phyloP scores from a whole-genome alignment of 495 filamentous ascomycete species.

The Lasiosphaeriaceae sp. region DNA sequence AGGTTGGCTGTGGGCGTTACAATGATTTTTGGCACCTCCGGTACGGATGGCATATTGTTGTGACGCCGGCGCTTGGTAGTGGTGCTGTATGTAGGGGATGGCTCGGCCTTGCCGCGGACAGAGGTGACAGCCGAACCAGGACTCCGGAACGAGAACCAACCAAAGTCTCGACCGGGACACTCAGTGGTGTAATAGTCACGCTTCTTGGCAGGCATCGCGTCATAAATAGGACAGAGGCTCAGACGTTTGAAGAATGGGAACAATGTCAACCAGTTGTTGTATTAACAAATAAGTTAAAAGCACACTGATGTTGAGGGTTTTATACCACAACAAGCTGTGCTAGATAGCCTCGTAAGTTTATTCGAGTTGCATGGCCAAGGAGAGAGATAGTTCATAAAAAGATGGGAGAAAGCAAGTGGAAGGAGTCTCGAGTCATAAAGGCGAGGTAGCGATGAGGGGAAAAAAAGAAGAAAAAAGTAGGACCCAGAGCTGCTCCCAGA shows the following conservation, averaged over 20 bases:
- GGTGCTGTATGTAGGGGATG: neutral
- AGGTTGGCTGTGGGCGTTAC: neutral
- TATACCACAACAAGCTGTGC: no score
- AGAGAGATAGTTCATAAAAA: no score
- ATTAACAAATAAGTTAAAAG: no score
- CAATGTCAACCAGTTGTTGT: no score
- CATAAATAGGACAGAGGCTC: neutral
- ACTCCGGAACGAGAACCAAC: neutral
- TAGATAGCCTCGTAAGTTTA: no score
- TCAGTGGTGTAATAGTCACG: neutral
- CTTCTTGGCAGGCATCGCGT: neutral
- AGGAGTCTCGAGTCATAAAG: no score
- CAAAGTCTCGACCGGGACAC: neutral
- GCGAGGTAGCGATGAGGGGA: no score
- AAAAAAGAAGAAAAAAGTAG: no score
- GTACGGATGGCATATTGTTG: neutral
- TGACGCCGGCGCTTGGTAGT: neutral
- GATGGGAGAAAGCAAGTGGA: no score
- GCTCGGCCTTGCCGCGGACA: neutral
- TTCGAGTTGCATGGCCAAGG: no score
- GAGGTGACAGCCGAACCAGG: neutral
- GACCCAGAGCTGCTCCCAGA: no score
- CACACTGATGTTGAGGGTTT: no score
- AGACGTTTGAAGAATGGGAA: neutral
- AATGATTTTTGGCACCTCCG: neutral